Conservation (phyloP, 192 early-diverging fungal genomes). For the Coemansia sp. region DNA sequence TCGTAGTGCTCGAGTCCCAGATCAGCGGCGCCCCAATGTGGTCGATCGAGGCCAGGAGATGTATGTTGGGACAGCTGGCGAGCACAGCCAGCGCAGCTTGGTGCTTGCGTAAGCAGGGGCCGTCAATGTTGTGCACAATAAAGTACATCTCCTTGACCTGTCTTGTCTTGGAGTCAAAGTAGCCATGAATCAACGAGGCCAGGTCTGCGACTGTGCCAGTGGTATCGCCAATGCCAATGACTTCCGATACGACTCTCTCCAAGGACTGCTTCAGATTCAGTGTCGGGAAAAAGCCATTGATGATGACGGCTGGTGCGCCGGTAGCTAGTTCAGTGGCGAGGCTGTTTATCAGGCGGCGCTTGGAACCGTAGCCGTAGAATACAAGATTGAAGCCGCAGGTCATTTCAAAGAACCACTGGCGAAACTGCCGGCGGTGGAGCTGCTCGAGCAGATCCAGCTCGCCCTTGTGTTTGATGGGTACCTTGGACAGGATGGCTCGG, state of each 20-base stretch:
- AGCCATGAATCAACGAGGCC: conserved; percentile 60
- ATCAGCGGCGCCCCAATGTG: conserved; percentile 87
- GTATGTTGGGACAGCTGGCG: conserved; percentile 64
- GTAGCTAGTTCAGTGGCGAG: conserved; percentile 63
- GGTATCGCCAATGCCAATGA: conserved; percentile 29
- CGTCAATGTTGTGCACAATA: conserved; percentile 90
- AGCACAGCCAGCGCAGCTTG: conserved; percentile 70
- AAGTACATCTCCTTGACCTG: conserved; percentile 61
- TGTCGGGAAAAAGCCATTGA: conserved; percentile 86
- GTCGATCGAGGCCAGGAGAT: conserved; percentile 83
- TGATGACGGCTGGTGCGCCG: conserved; percentile 65
- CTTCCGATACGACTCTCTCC: conserved; percentile 56
- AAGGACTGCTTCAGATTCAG: conserved; percentile 72
- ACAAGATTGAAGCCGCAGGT: conserved; percentile 79
- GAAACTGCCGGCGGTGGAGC: conserved; percentile 65
- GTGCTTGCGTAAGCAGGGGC: conserved; percentile 66
- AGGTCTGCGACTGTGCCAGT: conserved; percentile 62
- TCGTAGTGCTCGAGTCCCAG: conserved; percentile 74
- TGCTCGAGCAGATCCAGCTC: conserved; percentile 58
- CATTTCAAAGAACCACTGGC: conserved; percentile 89
- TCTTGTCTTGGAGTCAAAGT: conserved; percentile 59
- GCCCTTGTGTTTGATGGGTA: conserved; percentile 59
- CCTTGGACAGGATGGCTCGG: conserved; percentile 51
- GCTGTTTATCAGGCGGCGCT: conserved; percentile 71
- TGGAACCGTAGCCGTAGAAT: conserved; percentile 94